Evolutionary conservation across 75 land plant species (phyloP).

Genomic region (Pinus tabuliformis): DNA sequence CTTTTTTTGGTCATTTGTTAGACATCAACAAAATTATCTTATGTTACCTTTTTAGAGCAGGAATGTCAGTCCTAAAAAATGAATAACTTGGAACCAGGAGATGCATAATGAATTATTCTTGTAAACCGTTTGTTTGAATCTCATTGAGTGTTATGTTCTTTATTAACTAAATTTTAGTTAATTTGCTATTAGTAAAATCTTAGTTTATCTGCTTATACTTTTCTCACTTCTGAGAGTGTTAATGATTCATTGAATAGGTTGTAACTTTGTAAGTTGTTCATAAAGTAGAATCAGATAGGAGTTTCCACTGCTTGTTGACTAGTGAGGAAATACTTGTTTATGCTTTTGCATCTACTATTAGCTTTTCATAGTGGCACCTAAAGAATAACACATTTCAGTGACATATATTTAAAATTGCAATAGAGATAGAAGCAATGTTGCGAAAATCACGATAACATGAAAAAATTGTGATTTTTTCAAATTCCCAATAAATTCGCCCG

Average conservation of each 20-base stretch:
- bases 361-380: background rate
- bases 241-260: background rate
- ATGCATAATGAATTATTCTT: background rate
- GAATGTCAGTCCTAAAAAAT: background rate
- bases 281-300: background rate
- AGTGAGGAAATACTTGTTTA: background rate
- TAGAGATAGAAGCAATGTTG: too few species aligned
- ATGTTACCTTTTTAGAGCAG: too few species aligned
- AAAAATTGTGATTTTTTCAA: too few species aligned
- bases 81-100: background rate
- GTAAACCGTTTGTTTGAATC: background rate
- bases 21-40: too few species aligned
- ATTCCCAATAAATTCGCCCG: too few species aligned
- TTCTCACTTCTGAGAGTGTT: background rate
- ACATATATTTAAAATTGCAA: too few species aligned
- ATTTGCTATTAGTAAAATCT: too few species aligned
- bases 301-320: background rate
- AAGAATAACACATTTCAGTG: too few species aligned
- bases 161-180: too few species aligned
- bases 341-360: background rate
- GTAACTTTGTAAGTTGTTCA: background rate
- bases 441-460: too few species aligned
- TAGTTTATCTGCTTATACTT: background rate
- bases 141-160: too few species aligned
- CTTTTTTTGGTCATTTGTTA: too few species aligned